Evolutionary conservation across 441 rosid genomes (phyloP).

Genomic region (Populus trichocarpa): DNA sequence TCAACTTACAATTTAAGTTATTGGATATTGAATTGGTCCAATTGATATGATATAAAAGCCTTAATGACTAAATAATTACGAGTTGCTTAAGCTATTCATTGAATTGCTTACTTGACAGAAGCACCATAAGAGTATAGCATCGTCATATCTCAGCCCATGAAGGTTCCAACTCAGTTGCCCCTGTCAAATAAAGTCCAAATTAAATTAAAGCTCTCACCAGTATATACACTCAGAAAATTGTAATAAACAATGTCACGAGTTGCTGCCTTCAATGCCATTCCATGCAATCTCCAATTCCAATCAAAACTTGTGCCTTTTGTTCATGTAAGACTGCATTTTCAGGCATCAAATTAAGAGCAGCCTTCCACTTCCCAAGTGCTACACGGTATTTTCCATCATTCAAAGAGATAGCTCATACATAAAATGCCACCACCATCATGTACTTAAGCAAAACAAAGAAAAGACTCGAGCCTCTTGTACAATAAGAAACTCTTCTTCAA

Average conservation of each 20-base stretch:
- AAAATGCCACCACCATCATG: not conserved
- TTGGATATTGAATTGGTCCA: too few species aligned
- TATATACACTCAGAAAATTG: not conserved
- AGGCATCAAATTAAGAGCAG: slow-evolving; percentile 68
- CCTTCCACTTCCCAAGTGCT: slow-evolving; percentile 92
- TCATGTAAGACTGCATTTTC: slow-evolving; percentile 66
- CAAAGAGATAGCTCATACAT: slow-evolving; percentile 11
- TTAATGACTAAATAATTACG: too few species aligned
- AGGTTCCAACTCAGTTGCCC: slow-evolving; percentile 70
- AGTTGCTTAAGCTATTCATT: too few species aligned
- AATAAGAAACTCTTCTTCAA: not conserved
- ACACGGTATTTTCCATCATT: slow-evolving; percentile 78
- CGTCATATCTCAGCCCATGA: slow-evolving; percentile 76
- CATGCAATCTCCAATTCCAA: slow-evolving; percentile 83
- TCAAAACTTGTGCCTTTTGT: slow-evolving; percentile 87
- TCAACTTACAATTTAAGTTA: too few species aligned
- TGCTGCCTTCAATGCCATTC: slow-evolving; percentile 74
- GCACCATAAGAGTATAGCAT: not conserved
- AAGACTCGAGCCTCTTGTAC: not conserved
- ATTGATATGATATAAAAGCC: rapidly evolving
- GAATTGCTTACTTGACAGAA: not conserved
- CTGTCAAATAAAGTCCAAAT: slow-evolving; percentile 35
- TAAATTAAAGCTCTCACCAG: slow-evolving; percentile 2
- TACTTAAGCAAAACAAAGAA: not conserved
- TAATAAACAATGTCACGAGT: slow-evolving; percentile 33